Conservation (phyloP, 2,329 filamentous ascomycete genomes). For the Fusarium sp. region DNA sequence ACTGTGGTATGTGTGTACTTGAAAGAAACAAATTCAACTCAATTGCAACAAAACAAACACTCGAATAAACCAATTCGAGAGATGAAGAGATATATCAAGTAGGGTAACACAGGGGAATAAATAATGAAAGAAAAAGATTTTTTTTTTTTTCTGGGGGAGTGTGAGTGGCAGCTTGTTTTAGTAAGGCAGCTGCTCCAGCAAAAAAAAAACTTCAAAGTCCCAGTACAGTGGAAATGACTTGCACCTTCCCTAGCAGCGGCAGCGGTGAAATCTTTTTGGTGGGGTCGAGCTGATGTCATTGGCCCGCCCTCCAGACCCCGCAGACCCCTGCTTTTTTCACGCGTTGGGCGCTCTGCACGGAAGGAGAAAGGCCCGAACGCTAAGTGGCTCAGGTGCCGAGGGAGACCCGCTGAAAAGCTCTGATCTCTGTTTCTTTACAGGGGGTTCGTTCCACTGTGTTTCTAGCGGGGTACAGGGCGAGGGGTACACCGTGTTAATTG, state of each 20-base stretch:
- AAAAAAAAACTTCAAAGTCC: slow-evolving; percentile 12
- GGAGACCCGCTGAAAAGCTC: slow-evolving; percentile 31
- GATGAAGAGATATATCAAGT: slow-evolving; percentile 26
- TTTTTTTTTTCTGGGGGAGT: slow-evolving; percentile 3
- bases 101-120: background rate
- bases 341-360: slow-evolving; percentile 19
- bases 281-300: slow-evolving; percentile 47
- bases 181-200: slow-evolving; percentile 11
- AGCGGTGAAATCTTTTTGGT: slow-evolving; percentile 46
- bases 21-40: slow-evolving; percentile 24
- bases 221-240: slow-evolving; percentile 23
- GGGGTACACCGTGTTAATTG: slow-evolving; percentile 30
- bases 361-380: background rate
- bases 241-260: slow-evolving; percentile 2
- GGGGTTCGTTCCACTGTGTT: slow-evolving; percentile 13
- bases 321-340: slow-evolving; percentile 36
- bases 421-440: slow-evolving; percentile 27
- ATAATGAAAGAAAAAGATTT: slow-evolving; percentile 10
- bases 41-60: slow-evolving; percentile 10
- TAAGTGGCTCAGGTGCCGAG: slow-evolving; percentile 26
- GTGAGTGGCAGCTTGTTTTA: slow-evolving; percentile 26
- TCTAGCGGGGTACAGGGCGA: slow-evolving; percentile 33
- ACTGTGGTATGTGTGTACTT: slow-evolving; percentile 25
- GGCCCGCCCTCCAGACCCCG: slow-evolving; percentile 31
- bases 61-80: slow-evolving; percentile 17